Conservation (phyloP, 208 protist genomes). For the Leishmania major region DNA sequence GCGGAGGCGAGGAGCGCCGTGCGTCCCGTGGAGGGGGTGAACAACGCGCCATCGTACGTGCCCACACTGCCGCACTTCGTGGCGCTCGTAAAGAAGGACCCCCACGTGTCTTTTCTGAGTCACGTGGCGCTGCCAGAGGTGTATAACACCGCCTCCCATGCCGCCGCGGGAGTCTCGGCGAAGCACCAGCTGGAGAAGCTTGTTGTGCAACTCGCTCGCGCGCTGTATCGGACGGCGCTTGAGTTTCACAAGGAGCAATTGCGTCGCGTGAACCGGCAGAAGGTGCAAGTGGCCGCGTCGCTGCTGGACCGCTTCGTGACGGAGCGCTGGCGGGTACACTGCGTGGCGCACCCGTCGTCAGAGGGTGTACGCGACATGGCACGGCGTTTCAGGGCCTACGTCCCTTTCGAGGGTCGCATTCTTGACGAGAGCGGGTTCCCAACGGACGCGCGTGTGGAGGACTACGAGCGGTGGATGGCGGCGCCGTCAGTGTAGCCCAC, state of each 20-base stretch:
- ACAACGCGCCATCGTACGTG: conserved; percentile 52
- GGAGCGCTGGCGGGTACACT: conserved; percentile 33
- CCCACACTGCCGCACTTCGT: conserved; percentile 83
- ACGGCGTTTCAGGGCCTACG: conserved; percentile 51
- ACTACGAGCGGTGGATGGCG: conserved; percentile 87
- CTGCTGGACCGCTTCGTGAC: conserved; percentile 73
- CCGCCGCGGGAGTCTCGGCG: not conserved
- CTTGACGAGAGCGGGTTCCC: conserved; percentile 74
- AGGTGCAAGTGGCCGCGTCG: conserved; percentile 74
- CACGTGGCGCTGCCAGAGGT: conserved; percentile 51
- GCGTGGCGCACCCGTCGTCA: conserved; percentile 17
- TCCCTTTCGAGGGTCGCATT: conserved; percentile 66
- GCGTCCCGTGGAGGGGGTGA: conserved; percentile 37
- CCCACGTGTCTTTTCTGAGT: conserved; percentile 69
- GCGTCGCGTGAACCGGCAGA: conserved; percentile 78
- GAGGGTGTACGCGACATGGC: conserved; percentile 46
- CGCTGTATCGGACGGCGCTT: conserved; percentile 63
- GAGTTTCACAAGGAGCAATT: conserved; percentile 72
- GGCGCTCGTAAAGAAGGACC: conserved; percentile 66
- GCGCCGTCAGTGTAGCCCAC: conserved; percentile 15
- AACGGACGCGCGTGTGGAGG: conserved; percentile 75
- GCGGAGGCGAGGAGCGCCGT: conserved; percentile 23
- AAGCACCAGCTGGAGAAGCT: conserved; percentile 57
- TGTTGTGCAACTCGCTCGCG: conserved; percentile 55
- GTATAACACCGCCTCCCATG: conserved; percentile 9